These are phyloP conservation scores for Xylariaceae sp. DNA, from an alignment of 2,329 filamentous ascomycete genomes.

Conservation along the genomic window DNA sequence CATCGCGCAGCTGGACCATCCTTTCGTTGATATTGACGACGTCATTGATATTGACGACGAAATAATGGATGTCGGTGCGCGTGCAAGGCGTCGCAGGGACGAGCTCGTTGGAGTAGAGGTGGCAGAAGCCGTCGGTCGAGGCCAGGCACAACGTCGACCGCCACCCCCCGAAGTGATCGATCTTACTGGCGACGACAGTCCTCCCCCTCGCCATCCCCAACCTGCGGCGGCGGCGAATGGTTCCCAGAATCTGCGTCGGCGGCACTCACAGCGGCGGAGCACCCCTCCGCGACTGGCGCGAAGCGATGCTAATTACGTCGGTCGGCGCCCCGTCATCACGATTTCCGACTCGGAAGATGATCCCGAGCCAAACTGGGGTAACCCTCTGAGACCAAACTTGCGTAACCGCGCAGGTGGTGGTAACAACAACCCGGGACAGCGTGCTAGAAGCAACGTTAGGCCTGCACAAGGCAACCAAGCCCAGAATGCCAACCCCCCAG, in stretches of 20 bases:
- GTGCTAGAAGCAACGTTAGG: slow-evolving; percentile 6
- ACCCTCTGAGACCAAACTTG: too few species aligned
- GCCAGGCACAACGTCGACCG: slow-evolving; percentile 5
- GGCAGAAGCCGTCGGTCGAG: slow-evolving; percentile 3
- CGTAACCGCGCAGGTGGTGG: not conserved
- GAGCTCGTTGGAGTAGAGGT: slow-evolving; percentile 19
- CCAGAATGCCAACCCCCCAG: slow-evolving; percentile 1
- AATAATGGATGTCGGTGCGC: slow-evolving; percentile 1
- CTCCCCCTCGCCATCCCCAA: slow-evolving; percentile 2
- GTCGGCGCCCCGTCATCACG: slow-evolving; percentile 17
- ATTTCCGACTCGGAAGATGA: slow-evolving; percentile 23
- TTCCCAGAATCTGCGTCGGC: slow-evolving; percentile 15
- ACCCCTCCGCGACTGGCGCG: slow-evolving; percentile 20
- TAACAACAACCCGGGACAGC: slow-evolving; percentile 1
- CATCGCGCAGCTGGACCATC: too few species aligned
- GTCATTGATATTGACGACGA: slow-evolving; percentile 6
- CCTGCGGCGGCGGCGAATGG: slow-evolving; percentile 5
- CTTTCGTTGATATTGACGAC: too few species aligned
- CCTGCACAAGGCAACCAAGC: slow-evolving; percentile 1
- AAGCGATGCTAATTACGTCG: slow-evolving; percentile 22
- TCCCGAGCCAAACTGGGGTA: slow-evolving; percentile 2
- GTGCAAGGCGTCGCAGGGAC: slow-evolving; percentile 7
- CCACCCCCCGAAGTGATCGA: slow-evolving; percentile 18
- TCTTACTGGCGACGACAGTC: slow-evolving; percentile 18
- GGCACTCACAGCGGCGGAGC: slow-evolving; percentile 14